Evolutionary conservation across 2,329 filamentous ascomycete genomes (phyloP).

Genomic region (Fusarium chaquense): DNA sequence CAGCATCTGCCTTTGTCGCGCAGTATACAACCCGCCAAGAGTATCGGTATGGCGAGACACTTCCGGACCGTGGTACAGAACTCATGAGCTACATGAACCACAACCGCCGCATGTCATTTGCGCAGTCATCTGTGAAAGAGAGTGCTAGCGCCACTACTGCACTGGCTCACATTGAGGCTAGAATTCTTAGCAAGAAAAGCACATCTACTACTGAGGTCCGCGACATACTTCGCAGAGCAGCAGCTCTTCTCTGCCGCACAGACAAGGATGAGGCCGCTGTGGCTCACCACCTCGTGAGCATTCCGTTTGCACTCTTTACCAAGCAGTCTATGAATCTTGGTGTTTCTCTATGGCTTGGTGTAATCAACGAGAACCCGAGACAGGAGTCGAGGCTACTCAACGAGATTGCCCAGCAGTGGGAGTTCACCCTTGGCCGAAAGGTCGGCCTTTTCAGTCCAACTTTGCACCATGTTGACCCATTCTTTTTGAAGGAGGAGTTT

Average conservation of each 20-base stretch:
- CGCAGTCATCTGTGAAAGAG: conserved; percentile 64
- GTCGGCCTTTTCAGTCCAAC: conserved; percentile 83
- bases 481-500: conserved; percentile 92
- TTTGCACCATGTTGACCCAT: conserved; percentile 84
- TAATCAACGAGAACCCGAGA: conserved; percentile 93
- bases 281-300: conserved; percentile 87
- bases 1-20: conserved; percentile 94
- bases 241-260: conserved; percentile 85
- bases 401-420: conserved; percentile 92
- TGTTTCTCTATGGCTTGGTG: conserved; percentile 94
- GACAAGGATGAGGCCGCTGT: conserved; percentile 81
- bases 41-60: conserved; percentile 86
- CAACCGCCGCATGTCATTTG: conserved; percentile 64
- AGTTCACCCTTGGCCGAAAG: conserved; percentile 80
- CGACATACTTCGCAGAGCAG: conserved; percentile 85
- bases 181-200: conserved; percentile 75
- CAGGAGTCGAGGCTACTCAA: conserved; percentile 88
- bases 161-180: conserved; percentile 78
- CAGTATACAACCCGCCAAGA: conserved; percentile 98
- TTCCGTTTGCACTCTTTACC: conserved; percentile 92
- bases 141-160: conserved; percentile 72
- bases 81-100: conserved; percentile 71
- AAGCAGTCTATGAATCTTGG: conserved; percentile 97
- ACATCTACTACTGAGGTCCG: conserved; percentile 81
- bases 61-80: conserved; percentile 75